A percentile compares a stretch with the other conserved stretches of the same genome.
phyloP scores from a whole-genome alignment of 2,329 filamentous ascomycete species.

The Verticillium longisporum region DNA sequence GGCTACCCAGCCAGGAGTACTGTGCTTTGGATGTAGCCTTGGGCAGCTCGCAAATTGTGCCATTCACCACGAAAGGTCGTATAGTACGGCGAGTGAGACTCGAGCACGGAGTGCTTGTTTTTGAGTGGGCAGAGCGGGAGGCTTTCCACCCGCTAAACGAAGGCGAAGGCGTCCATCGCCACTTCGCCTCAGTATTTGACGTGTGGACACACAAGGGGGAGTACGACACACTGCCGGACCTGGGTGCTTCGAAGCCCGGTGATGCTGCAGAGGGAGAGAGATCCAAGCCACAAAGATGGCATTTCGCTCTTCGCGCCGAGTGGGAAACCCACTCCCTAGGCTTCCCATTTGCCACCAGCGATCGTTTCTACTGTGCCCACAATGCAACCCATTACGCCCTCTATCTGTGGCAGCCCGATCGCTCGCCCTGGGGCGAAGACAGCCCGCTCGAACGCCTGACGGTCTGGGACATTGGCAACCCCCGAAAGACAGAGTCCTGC shows the following conservation, averaged over 20 bases:
- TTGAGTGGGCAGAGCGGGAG: slow-evolving; percentile 55
- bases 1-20: slow-evolving; percentile 24
- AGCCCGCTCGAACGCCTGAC: slow-evolving; percentile 50
- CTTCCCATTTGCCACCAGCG: slow-evolving; percentile 43
- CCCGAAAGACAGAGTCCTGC: slow-evolving; percentile 8
- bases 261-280: not conserved
- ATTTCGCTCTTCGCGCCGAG: slow-evolving; percentile 45
- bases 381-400: slow-evolving; percentile 52
- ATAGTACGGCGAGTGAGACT: slow-evolving; percentile 49
- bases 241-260: not conserved
- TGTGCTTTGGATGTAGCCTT: slow-evolving; percentile 44
- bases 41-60: slow-evolving; percentile 33
- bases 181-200: slow-evolving; percentile 55
- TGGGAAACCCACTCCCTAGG: slow-evolving; percentile 55
- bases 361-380: slow-evolving; percentile 58
- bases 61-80: slow-evolving; percentile 42
- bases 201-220: slow-evolving; percentile 21
- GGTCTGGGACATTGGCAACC: slow-evolving; percentile 50
- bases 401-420: slow-evolving; percentile 55
- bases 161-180: slow-evolving; percentile 43
- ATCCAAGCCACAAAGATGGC: slow-evolving; percentile 23
- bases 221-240: slow-evolving; percentile 1
- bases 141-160: slow-evolving; percentile 45
- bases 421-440: slow-evolving; percentile 47
- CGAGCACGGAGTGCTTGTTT: slow-evolving; percentile 44